Evolutionary conservation across 2,329 filamentous ascomycete genomes (phyloP), one percentile per base, ranked within the genome.

Genomic region (Ophiostoma fasciatum): DNA sequence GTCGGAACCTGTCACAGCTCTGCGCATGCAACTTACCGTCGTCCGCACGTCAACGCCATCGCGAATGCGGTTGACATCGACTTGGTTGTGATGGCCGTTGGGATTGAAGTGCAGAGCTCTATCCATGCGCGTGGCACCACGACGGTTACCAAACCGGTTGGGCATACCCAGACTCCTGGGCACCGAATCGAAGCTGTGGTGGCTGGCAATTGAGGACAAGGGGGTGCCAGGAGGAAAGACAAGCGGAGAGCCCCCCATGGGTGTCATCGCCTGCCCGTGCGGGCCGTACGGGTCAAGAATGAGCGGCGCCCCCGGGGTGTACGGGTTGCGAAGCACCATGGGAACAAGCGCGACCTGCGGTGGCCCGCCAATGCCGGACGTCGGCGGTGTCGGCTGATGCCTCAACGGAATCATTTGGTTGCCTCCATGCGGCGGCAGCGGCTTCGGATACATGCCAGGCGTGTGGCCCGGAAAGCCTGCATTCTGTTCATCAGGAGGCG

Each of bases 1-100:
- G n/a, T n/a, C n/a, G n/a, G n/a, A n/a, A n/a, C n/a, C n/a, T 22
- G 10, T 13, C 22, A 5, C 8, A 9, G 15, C 3, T n/a, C 4
- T n/a, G n/a, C n/a, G n/a, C n/a, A n/a, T n/a, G n/a, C n/a, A 19
- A 58, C 69, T 56, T 60, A 82, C 79, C 1, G 79, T 85, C 8
- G 80, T 84, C 35, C 80, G 71, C 40, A 84, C 78, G 51, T 85
- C 80, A 31, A 71, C 68, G 9, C 80, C 80, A 13, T 72, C 64
- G 14, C 63, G 60, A 45, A 78, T 77, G n/a, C 66, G 63, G 38
- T 60, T 58, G 32, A 73, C 62, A 42, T 78, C 73, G 5, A 78
- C 74, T 18, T 72, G 63, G 39, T 78, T 78, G 47, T 76, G 71
- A 41, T 72, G 65, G 21, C 62, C 62, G 2, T 61, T 53, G 5